These are phyloP conservation scores for Stephania cephalantha DNA, from an alignment of 164 flowering plant genomes.

Conservation along the genomic window DNA sequence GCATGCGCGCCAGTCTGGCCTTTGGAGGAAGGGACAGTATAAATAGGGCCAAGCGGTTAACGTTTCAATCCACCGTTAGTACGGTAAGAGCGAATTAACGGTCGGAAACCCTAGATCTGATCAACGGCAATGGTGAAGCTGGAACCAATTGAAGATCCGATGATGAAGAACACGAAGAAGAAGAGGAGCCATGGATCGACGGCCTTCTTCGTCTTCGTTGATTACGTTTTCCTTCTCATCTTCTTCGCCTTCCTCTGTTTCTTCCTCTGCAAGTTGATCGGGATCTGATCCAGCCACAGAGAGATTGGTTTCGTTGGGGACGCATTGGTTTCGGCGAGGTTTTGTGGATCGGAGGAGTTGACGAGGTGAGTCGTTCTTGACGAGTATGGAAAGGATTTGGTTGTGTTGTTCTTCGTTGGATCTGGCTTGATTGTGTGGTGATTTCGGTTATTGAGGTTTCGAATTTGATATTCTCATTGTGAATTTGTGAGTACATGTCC, in stretches of 20 bases:
- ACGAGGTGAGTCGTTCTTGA: slow-evolving; percentile 1
- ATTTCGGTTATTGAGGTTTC: background rate
- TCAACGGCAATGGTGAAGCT: slow-evolving; percentile 35
- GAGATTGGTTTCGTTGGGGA: background rate
- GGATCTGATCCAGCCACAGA: slow-evolving; percentile 23
- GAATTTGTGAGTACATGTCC: too few species aligned
- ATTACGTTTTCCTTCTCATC: slow-evolving; percentile 54
- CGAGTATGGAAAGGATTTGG: too few species aligned
- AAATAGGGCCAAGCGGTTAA: background rate
- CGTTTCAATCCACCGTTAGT: background rate
- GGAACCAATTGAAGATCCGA: slow-evolving; percentile 23
- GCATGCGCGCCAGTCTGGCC: too few species aligned
- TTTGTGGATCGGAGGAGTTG: background rate
- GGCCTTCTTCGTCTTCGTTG: slow-evolving; percentile 51
- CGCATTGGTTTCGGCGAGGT: background rate
- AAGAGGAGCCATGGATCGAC: slow-evolving; percentile 59
- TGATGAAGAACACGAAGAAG: slow-evolving; percentile 24
- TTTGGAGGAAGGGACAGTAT: too few species aligned
- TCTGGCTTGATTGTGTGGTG: background rate
- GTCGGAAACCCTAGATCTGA: background rate
- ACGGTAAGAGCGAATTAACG: background rate
- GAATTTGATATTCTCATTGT: too few species aligned
- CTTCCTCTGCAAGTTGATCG: slow-evolving; percentile 42
- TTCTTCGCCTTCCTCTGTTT: slow-evolving; percentile 54
- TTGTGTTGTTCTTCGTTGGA: background rate